Base-by-base conservation (phyloP, 1,139 yeast genomes). In the Fermentozyma sake region DNA sequence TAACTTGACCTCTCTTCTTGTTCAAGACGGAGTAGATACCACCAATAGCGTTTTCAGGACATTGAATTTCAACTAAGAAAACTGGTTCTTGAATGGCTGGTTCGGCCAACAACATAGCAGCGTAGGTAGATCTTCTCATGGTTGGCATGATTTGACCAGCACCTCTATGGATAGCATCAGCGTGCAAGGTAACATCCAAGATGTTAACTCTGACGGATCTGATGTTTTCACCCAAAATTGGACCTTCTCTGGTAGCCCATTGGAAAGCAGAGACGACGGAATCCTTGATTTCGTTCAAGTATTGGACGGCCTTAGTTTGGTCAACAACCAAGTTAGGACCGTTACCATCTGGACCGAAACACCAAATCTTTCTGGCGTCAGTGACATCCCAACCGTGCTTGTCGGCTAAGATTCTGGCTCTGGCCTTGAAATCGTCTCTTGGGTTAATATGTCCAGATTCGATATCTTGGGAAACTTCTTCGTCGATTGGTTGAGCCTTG, bases 131-230 rank as follows among this genome's bases (percentile, higher is more conserved):
- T 80, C 98, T 91, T 82, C 97, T 87, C 96, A 91, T 89, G 72
- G 98, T 91, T 73, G 97, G 97, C 72, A 91, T 87, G 69, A 91
- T 81, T 79, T 91, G 98, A 76, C 98, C 98, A 76, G 95, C 96
- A 80, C 98, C 98, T 84, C 98, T 87, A 85, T 91, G 98, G 74
- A 91, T 91, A 71, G 98, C 96, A 84, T 91, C 98, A 66, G 98
- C 95, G 73, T 91, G 98, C 71, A 91, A 79, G 55, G 96, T 89
- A 63, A 91, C 98, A 82, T 91, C 98, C 74, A 91, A 79, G 63
- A 91, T 83, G 95, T 91, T 91, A 69, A 86, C 75, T 76, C 98
- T 86, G 60, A 87, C 78, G 58, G 95, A 83, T 80, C 98, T 89
- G 74, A 85, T 72, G 68, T 71, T 75, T 79, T 91, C 98, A 76